Evolutionary conservation across 129 eudicot species (phyloP), one percentile per base, ranked within the genome.

Genomic region (Tagetes patula): DNA sequence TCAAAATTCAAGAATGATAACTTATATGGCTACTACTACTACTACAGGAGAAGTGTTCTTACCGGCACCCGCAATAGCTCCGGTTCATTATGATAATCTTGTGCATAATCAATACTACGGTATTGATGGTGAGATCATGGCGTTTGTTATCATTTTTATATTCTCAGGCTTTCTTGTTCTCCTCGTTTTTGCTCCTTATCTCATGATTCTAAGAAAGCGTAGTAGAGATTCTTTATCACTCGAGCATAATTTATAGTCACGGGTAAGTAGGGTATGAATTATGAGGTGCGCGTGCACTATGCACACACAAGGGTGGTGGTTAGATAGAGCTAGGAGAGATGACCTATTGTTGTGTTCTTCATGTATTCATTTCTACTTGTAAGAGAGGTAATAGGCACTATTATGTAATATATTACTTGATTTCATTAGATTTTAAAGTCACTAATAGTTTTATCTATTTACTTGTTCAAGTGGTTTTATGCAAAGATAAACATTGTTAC

Each of bases 61-160:
- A 46, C 43, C 37, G 31, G 64, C 71, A 39, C 81, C 81, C 7
- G 81, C 81, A 45, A 61, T 70, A 69, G 66, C 81, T 48, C 76
- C 76, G 9, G 54, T 52, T n/a, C 6, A 13, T 69, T 70, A 31
- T 8, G 31, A 32, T 47, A 45, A 13, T 32, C 73, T 52, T 65
- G 69, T 66, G 41, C 79, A 53, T 61, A 61, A 70, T 40, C 81
- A 47, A 10, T 20, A 58, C 55, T 74, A 63, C 27, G 78, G 38
- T 43, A 12, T 78, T 3, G 72, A 78, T 43, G 82, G 82, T 0
- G 77, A 78, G 60, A 78, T 78, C 40, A 71, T 78, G 72, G 36
- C 77, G n/a, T 13, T 78, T 45, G 77, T 63, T 52, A 48, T 64
- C 46, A 71, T 78, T 71, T 64, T 34, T 34, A 31, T 71, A 20